Evolutionary conservation across 768 basidiomycete genomes (phyloP).

Genomic region (Suillus subaureus): DNA sequence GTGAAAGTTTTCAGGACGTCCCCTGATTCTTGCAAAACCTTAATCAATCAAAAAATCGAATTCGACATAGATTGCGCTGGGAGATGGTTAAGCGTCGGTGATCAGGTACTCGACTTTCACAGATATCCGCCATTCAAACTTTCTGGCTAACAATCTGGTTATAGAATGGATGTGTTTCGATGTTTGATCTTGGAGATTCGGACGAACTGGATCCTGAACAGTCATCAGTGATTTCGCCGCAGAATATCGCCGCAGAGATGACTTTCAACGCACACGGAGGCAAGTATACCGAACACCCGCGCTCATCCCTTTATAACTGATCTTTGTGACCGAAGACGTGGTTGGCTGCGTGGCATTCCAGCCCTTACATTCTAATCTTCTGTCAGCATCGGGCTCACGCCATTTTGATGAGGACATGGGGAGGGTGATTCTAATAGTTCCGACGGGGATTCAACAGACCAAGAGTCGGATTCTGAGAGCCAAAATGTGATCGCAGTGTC

Average conservation of each 20-base stretch:
- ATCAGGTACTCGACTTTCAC: slow-evolving; percentile 48
- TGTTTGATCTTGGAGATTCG: slow-evolving; percentile 52
- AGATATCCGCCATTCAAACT: neutral
- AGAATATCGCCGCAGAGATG: slow-evolving; percentile 31
- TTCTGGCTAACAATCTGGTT: neutral
- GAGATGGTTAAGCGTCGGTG: slow-evolving; percentile 62
- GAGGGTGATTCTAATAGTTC: neutral
- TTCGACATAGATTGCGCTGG: slow-evolving; percentile 81
- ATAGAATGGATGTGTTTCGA: slow-evolving; percentile 58
- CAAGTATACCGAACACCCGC: slow-evolving; percentile 27
- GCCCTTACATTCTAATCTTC: slow-evolving; percentile 55
- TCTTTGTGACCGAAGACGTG: slow-evolving; percentile 50
- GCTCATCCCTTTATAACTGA: neutral
- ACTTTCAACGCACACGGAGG: slow-evolving; percentile 60
- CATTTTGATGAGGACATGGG: slow-evolving; percentile 46
- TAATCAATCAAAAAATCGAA: slow-evolving; percentile 75
- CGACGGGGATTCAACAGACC: slow-evolving; percentile 7
- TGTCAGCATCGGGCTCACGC: slow-evolving; percentile 80
- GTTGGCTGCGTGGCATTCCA: slow-evolving; percentile 77
- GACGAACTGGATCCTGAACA: slow-evolving; percentile 9
- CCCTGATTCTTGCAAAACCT: neutral
- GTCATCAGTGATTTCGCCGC: slow-evolving; percentile 3
- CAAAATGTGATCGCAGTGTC: slow-evolving; percentile 6
- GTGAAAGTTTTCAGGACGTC: slow-evolving; percentile 35
- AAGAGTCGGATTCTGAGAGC: slow-evolving; percentile 20